Evolutionary conservation across 73 alveolate species (phyloP).

Genomic region (Paramecium primaurelia): DNA sequence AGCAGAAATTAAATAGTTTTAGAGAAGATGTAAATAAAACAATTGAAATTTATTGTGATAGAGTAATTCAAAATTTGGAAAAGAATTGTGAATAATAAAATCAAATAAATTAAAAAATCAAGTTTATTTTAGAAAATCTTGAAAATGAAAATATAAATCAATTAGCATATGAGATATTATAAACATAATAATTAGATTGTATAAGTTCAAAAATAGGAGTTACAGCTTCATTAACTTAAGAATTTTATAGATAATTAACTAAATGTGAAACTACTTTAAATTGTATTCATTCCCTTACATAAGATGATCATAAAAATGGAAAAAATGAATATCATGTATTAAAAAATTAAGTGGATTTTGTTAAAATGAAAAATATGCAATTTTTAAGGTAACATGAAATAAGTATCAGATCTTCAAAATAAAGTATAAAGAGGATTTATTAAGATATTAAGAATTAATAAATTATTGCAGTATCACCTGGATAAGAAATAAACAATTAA

Average conservation of each 20-base stretch:
- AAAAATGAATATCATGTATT: not conserved
- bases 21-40: not conserved
- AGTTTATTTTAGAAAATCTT: not conserved
- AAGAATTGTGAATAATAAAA: not conserved
- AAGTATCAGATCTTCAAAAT: not conserved
- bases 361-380: not conserved
- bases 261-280: not conserved
- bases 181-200: not conserved
- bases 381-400: not conserved
- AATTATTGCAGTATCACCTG: not conserved
- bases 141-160: not conserved
- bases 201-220: not conserved
- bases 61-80: not conserved
- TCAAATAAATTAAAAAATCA: not conserved
- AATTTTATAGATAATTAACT: not conserved
- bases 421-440: not conserved
- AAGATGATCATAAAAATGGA: not conserved
- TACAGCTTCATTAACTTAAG: not conserved
- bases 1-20: not conserved
- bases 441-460: not conserved
- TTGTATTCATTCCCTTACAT: not conserved
- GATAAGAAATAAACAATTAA: not conserved
- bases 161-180: not conserved
- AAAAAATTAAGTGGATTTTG: not conserved
- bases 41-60: not conserved